Evolutionary conservation across 352 stramenopile genomes (phyloP), one percentile per base, ranked within the genome.

Genomic region (Globisporangium viniferum): DNA sequence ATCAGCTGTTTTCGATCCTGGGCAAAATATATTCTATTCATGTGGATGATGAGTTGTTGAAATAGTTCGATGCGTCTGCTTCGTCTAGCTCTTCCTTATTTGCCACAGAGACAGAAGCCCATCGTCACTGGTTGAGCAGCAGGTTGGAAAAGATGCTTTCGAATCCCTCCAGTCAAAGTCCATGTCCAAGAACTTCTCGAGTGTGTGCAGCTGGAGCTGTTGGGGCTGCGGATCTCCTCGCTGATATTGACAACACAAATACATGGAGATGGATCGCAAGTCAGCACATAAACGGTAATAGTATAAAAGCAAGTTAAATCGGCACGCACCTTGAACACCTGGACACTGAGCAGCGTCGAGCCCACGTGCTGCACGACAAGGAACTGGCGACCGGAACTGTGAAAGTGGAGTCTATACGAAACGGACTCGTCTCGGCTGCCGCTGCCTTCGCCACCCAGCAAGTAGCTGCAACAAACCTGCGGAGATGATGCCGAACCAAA

Each of bases 351-450:
- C 27, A 66, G 24, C 12, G 35, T 31, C 2, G 15, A 24, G 8
- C 27, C 39, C 15, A 27, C 7, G n/a, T 51, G 51, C 18, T 55
- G 33, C 0, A 39, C 36, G 7, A 71, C 46, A 14, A 66, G 3
- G 27, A 71, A 71, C 24, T 61, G 49, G 5, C 29, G 66, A 9
- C 49, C 49, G 2, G 46, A 55, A 14, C 58, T 29, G 41, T 62
- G 35, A 8, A 71, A 71, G 35, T 57, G 53, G 33, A 71, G 49
- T 48, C 31, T 18, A 57, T 65, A 61, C 20, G 18, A 24, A 20
- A 36, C 29, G 2, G 20, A 2, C 12, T 31, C n/a, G 24, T 44
- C 54, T 27, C 18, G 54, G 10, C 3, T 14, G 29, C 14, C 27
- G 9, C 33, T 46, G 27, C 8, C 35, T 15, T 41, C 59, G 12